Evolutionary conservation across 768 basidiomycete species (phyloP).

Genomic region (Lanmaoa pseudosensibilis): DNA sequence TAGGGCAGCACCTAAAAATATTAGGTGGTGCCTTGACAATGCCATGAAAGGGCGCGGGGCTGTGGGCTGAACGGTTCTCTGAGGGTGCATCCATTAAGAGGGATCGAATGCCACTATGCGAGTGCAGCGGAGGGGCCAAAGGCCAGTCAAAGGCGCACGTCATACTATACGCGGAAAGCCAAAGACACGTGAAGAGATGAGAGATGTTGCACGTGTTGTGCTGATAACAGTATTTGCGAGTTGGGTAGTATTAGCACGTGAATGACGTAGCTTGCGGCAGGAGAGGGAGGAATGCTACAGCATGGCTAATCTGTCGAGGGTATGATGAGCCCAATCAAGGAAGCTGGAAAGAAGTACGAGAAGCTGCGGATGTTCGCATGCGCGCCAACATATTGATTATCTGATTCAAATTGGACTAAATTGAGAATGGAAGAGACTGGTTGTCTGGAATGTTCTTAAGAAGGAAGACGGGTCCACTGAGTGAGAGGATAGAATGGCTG

Average conservation of each 20-base stretch:
- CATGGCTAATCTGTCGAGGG: neutral
- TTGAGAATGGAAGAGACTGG: neutral
- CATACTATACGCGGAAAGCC: slow-evolving; percentile 1
- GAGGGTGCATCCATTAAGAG: too few species aligned
- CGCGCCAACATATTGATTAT: slow-evolving; percentile 2
- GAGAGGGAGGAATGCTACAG: neutral
- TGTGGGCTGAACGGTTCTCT: neutral
- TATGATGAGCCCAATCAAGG: neutral
- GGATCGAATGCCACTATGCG: neutral
- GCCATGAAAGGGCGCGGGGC: neutral
- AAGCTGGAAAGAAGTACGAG: neutral
- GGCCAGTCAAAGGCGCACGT: neutral
- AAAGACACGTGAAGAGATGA: slow-evolving; percentile 4
- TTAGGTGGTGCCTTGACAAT: neutral
- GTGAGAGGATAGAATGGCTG: neutral
- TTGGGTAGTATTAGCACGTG: neutral
- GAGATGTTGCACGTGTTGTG: neutral
- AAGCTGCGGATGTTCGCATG: neutral
- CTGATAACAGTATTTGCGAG: neutral
- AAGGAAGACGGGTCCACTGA: neutral
- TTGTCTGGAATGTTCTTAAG: neutral
- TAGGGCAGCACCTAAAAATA: neutral
- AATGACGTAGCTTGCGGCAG: neutral
- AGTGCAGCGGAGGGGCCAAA: neutral
- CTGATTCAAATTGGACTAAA: neutral